Evolutionary conservation across 495 filamentous ascomycete species (phyloP).

Genomic region (Diplogelasinospora grovesii): DNA sequence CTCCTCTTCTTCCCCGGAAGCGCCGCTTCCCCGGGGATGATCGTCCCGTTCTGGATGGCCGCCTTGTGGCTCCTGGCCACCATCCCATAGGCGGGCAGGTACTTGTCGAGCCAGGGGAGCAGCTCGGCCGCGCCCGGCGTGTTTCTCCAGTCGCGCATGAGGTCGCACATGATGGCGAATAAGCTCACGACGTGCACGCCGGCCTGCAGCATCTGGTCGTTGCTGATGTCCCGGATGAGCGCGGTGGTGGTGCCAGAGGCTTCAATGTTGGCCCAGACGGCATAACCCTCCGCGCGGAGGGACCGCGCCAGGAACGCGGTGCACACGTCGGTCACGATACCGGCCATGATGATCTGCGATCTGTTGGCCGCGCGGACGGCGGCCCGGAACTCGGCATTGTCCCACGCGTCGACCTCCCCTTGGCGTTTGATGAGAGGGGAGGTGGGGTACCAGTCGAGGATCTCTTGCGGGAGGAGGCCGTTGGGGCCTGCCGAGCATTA

Average conservation of each 20-base stretch:
- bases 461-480: conserved; percentile 64
- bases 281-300: conserved; percentile 62
- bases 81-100: conserved; percentile 39
- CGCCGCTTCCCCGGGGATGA: conserved; percentile 37
- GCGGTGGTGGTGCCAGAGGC: conserved; percentile 52
- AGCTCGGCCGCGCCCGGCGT: conserved; percentile 58
- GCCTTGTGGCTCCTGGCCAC: conserved; percentile 39
- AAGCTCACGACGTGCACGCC: conserved; percentile 60
- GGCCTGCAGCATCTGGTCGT: conserved; percentile 57
- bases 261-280: conserved; percentile 72
- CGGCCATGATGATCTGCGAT: conserved; percentile 65
- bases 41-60: conserved; percentile 35
- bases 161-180: conserved; percentile 62
- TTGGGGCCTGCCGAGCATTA: conserved; percentile 47
- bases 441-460: conserved; percentile 59
- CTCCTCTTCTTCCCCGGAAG: no score
- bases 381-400: conserved; percentile 62
- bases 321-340: conserved; percentile 74
- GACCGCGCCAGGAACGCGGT: conserved; percentile 69
- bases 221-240: conserved; percentile 53
- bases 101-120: conserved; percentile 59
- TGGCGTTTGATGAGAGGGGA: conserved; percentile 60
- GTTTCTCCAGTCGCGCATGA: conserved; percentile 74
- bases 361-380: conserved; percentile 60
- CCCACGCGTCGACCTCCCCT: conserved; percentile 78